phyloP scores from a whole-genome alignment of 768 basidiomycete species.

The Serendipita vermifera region DNA sequence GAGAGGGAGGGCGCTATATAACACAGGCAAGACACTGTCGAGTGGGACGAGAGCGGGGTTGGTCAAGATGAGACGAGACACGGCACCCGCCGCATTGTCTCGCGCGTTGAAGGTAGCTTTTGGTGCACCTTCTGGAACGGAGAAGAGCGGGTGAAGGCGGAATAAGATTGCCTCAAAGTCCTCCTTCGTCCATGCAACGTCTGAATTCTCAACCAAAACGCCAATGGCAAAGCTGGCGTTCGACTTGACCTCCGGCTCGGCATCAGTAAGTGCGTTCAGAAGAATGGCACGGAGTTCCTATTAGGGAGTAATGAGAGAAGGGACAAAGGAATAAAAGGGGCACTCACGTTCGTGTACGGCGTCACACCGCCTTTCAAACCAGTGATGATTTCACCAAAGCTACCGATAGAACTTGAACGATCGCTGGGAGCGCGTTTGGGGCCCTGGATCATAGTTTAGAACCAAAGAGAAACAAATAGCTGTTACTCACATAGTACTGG shows the following conservation, averaged over 20 bases:
- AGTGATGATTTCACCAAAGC: constrained; percentile 87
- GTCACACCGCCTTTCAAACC: constrained; percentile 83
- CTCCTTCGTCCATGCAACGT: constrained; percentile 23
- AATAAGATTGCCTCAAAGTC: constrained; percentile 72
- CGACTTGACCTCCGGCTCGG: constrained; percentile 85
- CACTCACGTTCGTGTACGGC: constrained; percentile 48
- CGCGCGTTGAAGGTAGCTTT: constrained; percentile 64
- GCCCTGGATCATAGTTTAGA: constrained; percentile 36
- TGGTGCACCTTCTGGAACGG: constrained; percentile 47
- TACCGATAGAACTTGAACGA: constrained; percentile 84
- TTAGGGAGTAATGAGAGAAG: not conserved
- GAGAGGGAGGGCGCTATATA: constrained; percentile 72
- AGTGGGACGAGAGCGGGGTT: constrained; percentile 71
- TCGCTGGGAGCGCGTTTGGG: constrained; percentile 80
- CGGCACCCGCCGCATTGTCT: constrained; percentile 94
- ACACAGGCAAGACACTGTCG: constrained; percentile 67
- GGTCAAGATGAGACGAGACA: constrained; percentile 73
- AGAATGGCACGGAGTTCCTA: constrained; percentile 66
- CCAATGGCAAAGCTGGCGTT: constrained; percentile 94
- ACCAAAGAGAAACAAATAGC: not conserved
- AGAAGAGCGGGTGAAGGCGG: constrained; percentile 72
- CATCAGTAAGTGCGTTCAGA: constrained; percentile 66
- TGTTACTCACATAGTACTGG: constrained; percentile 71
- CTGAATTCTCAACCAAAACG: constrained; percentile 77
- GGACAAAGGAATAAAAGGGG: not conserved